Percentiles rank a stretch among this genome's conserved stretches.
Conservation (phyloP, 1,139 yeast genomes). For the Scheffersomyces stambukii region DNA sequence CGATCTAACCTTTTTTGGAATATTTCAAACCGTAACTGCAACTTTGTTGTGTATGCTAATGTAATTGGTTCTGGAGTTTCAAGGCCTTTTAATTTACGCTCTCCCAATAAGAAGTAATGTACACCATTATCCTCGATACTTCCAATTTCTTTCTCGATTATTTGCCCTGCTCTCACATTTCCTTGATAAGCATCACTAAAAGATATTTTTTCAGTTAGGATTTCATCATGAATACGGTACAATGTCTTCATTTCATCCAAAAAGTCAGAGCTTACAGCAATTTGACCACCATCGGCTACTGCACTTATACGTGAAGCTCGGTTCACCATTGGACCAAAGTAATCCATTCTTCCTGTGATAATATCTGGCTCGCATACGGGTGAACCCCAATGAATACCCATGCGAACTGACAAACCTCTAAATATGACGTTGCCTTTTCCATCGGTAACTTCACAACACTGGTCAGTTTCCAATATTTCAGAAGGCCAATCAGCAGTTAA, state of each 20-base stretch:
- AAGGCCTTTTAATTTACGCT: constrained; percentile 84
- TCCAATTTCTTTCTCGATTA: constrained; percentile 63
- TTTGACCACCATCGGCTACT: constrained; percentile 98
- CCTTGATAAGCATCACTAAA: constrained; percentile 59
- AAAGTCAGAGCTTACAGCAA: constrained; percentile 80
- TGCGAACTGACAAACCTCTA: constrained; percentile 88
- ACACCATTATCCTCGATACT: constrained; percentile 69
- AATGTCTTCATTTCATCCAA: constrained; percentile 65
- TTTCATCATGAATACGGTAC: constrained; percentile 47
- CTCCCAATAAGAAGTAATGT: constrained; percentile 72
- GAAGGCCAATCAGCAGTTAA: constrained; percentile 91
- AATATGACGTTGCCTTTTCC: constrained; percentile 58
- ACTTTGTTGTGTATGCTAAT: constrained; percentile 65
- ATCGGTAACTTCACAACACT: constrained; percentile 82
- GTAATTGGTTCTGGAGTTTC: constrained; percentile 91
- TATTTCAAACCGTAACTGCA: constrained; percentile 55
- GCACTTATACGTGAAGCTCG: constrained; percentile 91
- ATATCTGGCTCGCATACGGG: constrained; percentile 96
- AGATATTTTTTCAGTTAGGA: constrained; percentile 33
- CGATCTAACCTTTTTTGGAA: constrained; percentile 27
- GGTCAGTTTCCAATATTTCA: constrained; percentile 79
- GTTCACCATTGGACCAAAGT: constrained; percentile 97
- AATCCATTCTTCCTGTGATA: constrained; percentile 95
- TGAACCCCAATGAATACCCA: constrained; percentile 98
- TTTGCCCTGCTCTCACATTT: constrained; percentile 55